These are phyloP conservation scores for Aspergillus pseudoviridinutans DNA, from an alignment of 2,329 filamentous ascomycete genomes.

Conservation along the genomic window DNA sequence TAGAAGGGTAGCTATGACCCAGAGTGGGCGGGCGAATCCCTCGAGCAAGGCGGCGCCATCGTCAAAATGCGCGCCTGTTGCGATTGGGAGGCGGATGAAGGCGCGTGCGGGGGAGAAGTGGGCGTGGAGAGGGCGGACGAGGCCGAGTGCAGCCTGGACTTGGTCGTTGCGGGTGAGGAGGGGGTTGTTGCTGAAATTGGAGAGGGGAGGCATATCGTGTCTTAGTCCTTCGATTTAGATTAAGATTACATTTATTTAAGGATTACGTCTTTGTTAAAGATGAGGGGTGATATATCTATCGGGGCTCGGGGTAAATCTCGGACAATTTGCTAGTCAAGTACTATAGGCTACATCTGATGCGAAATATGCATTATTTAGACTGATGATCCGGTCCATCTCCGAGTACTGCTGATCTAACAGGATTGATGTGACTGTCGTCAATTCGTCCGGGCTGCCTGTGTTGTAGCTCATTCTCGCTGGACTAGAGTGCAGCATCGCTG, in stretches of 20 bases:
- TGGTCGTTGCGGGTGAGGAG: conserved; percentile 12
- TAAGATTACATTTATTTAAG: too few relatives aligned
- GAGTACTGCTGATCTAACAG: conserved; percentile 24
- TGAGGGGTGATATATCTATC: background rate
- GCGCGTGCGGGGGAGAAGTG: conserved; percentile 14
- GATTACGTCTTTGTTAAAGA: too few relatives aligned
- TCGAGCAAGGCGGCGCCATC: conserved; percentile 26
- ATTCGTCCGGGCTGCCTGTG: conserved; percentile 14
- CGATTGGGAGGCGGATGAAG: conserved; percentile 12
- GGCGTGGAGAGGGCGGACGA: conserved; percentile 11
- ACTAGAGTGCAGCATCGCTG: background rate
- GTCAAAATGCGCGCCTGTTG: conserved; percentile 19
- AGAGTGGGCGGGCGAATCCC: conserved; percentile 29
- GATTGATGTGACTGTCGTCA: conserved; percentile 18
- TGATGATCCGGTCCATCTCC: conserved; percentile 27
- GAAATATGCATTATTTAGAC: background rate
- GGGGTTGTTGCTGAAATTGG: conserved; percentile 16
- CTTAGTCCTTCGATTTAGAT: too few relatives aligned
- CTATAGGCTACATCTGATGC: background rate
- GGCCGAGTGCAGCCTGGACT: conserved; percentile 7
- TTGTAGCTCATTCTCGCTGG: background rate
- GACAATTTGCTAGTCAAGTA: background rate
- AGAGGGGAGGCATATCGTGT: conserved; percentile 11
- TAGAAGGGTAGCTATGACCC: conserved; percentile 31
- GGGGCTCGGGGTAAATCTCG: background rate